Base-by-base conservation (phyloP, 2,329 filamentous ascomycete species). In the Dactylellina cionopaga region DNA sequence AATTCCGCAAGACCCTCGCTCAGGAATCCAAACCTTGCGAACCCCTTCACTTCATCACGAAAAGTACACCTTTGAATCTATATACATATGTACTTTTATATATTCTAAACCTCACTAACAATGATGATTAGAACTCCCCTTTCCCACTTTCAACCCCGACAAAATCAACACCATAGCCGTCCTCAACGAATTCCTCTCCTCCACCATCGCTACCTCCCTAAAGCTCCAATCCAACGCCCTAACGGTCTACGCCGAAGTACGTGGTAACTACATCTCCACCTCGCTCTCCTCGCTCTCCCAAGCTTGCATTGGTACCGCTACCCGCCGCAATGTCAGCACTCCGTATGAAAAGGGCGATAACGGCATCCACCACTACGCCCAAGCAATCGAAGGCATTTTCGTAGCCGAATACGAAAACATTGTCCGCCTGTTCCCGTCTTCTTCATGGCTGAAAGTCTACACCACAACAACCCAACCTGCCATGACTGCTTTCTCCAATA, bases 391-490 rank as follows among this genome's bases (percentile, higher is more conserved):
- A 79, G 91, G 90, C 5, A 88, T 97, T 74, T 94, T 96, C 75
- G 81, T 90, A 24, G 88, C 93, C 9, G 95, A 99, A 80, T 92
- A 96, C 80, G 91, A 96, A 68, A 96, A 92, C 77, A 91, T 98
- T 47, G 91, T 90, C 78, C 89, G 88, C 74, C 88, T 99, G 65
- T 99, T 98, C 79, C 86, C 88, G 24, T 87, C 91, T 6, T 91
- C 95, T 64, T 92, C 96, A 78, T 96, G 92, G 89, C 89, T 89
- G 0, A 83, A 87, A 29, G 88, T 95, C 6, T 90, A 96, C 76
- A 89, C 90, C 76, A 84, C 88, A 13, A 93, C 93, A 1, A 95
- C 91, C 79, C 89, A 92, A 77, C 84, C 86, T 31, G 86, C 93
- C 10, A 84, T 99, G 71, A 85, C 88, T 5, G 92, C 96, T 77